Evolutionary conservation across 495 filamentous ascomycete genomes (phyloP).

Genomic region (Penicillium fimorum): DNA sequence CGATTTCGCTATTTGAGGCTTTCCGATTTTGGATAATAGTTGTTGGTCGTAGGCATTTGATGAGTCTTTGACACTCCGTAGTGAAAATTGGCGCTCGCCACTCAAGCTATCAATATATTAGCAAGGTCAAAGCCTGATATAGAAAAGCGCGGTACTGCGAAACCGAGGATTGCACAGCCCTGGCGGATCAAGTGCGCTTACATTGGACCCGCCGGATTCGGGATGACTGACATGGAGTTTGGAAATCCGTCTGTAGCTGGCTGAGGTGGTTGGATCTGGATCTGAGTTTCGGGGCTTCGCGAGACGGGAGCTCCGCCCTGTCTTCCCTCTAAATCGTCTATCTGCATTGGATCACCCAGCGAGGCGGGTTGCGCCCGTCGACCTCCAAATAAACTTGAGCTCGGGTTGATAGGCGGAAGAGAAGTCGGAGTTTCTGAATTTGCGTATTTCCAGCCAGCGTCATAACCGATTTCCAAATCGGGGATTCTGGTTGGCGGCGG

Average conservation of each 20-base stretch:
- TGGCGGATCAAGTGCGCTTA: slow-evolving; percentile 22
- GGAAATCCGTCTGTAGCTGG: slow-evolving; percentile 45
- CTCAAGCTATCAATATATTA: slow-evolving; percentile 48
- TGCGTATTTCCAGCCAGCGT: slow-evolving; percentile 60
- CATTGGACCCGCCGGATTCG: slow-evolving; percentile 47
- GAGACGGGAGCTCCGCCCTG: slow-evolving; percentile 31
- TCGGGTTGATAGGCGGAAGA: slow-evolving; percentile 50
- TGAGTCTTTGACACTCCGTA: slow-evolving; percentile 55
- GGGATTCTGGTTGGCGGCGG: slow-evolving; percentile 59
- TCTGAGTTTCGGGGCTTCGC: slow-evolving; percentile 41
- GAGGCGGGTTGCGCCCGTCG: slow-evolving; percentile 34
- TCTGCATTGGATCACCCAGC: slow-evolving; percentile 38
- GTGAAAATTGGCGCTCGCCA: slow-evolving; percentile 57
- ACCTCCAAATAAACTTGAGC: slow-evolving; percentile 55
- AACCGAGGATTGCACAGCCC: slow-evolving; percentile 3
- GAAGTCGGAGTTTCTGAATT: slow-evolving; percentile 40
- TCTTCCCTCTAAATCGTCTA: slow-evolving; percentile 41
- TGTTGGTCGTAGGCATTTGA: slow-evolving; percentile 77
- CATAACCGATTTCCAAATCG: slow-evolving; percentile 54
- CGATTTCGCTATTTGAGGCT: slow-evolving; percentile 62
- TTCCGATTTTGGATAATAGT: slow-evolving; percentile 72
- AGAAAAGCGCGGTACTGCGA: neutral
- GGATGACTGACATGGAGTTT: slow-evolving; percentile 39
- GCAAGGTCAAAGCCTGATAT: neutral
- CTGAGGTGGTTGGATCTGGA: slow-evolving; percentile 48